A percentile compares a stretch with the other conserved stretches of the same genome.
These are phyloP conservation scores for Fusarium torulosum DNA, from an alignment of 2,329 filamentous ascomycete genomes.

Conservation along the genomic window DNA sequence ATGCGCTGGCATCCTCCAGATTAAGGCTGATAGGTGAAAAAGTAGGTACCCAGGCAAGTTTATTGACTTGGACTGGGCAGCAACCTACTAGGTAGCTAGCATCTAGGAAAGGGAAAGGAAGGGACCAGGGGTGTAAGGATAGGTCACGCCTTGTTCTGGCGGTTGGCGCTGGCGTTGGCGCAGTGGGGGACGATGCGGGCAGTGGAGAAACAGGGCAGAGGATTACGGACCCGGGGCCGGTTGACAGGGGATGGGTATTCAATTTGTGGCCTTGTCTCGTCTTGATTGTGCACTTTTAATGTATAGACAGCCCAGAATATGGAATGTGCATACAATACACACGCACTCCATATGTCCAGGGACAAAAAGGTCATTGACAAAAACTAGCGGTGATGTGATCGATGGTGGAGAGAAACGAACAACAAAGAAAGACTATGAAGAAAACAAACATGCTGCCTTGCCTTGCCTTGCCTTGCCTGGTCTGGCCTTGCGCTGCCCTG, in stretches of 20 bases:
- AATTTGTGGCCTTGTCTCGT: slow-evolving; percentile 3
- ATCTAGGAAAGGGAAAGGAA: not conserved
- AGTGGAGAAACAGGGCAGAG: slow-evolving; percentile 40
- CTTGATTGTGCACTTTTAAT: slow-evolving; percentile 22
- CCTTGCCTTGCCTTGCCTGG: too few species aligned
- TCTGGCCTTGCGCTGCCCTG: slow-evolving; percentile 4
- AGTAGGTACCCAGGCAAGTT: not conserved
- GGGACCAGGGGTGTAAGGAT: slow-evolving; percentile 28
- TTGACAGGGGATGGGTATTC: slow-evolving; percentile 28
- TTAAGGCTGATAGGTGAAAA: slow-evolving; percentile 34
- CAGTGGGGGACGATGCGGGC: slow-evolving; percentile 39
- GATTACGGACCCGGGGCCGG: slow-evolving; percentile 29
- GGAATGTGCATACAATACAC: not conserved
- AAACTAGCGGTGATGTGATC: slow-evolving; percentile 14
- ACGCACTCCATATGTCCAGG: not conserved
- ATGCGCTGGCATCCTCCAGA: slow-evolving; percentile 45
- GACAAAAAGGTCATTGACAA: not conserved
- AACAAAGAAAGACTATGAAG: slow-evolving; percentile 16
- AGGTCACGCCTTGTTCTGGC: slow-evolving; percentile 38
- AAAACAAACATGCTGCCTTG: not conserved
- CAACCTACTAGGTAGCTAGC: slow-evolving; percentile 6
- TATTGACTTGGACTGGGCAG: slow-evolving; percentile 20
- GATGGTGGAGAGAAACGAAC: slow-evolving; percentile 20
- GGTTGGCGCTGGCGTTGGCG: slow-evolving; percentile 30
- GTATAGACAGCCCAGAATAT: not conserved